These are phyloP conservation scores for Microdochium bolleyi DNA, from an alignment of 2,329 filamentous ascomycete species.

Conservation along the genomic window DNA sequence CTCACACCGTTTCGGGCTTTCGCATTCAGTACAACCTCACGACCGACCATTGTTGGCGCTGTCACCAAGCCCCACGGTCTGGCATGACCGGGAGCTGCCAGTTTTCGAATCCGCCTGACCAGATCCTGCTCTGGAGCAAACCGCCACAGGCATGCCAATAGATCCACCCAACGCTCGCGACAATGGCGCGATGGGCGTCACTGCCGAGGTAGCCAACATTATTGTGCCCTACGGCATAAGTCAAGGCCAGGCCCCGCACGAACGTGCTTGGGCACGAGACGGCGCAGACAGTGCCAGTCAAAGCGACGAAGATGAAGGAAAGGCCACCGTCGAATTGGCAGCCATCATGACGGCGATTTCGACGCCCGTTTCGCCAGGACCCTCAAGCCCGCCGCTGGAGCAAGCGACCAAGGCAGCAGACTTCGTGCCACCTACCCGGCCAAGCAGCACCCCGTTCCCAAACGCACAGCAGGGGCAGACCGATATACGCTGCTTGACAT, in stretches of 20 bases:
- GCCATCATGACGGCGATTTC: conserved; percentile 38
- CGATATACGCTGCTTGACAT: conserved; percentile 31
- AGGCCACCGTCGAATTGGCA: conserved; percentile 30
- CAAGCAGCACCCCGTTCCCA: conserved; percentile 53
- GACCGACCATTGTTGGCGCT: too few species aligned
- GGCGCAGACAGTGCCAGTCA: not conserved
- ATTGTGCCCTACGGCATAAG: too few species aligned
- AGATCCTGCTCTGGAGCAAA: not conserved
- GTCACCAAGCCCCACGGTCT: not conserved
- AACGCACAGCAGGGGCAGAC: conserved; percentile 41
- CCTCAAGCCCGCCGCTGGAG: conserved; percentile 42
- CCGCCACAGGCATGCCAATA: not conserved
- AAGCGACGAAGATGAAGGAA: conserved; percentile 10
- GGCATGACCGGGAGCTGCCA: not conserved
- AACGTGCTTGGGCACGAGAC: not conserved
- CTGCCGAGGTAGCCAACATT: not conserved
- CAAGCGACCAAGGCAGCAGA: conserved; percentile 34
- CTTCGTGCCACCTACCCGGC: conserved; percentile 42
- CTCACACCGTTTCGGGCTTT: too few species aligned
- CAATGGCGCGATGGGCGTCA: not conserved
- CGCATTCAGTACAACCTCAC: too few species aligned
- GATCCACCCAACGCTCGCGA: not conserved
- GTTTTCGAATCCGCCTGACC: not conserved
- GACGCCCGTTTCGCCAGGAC: conserved; percentile 47
- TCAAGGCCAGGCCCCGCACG: not conserved